phyloP scores from a whole-genome alignment of 108 stramenopile genomes.

The Skeletonema potamos region DNA sequence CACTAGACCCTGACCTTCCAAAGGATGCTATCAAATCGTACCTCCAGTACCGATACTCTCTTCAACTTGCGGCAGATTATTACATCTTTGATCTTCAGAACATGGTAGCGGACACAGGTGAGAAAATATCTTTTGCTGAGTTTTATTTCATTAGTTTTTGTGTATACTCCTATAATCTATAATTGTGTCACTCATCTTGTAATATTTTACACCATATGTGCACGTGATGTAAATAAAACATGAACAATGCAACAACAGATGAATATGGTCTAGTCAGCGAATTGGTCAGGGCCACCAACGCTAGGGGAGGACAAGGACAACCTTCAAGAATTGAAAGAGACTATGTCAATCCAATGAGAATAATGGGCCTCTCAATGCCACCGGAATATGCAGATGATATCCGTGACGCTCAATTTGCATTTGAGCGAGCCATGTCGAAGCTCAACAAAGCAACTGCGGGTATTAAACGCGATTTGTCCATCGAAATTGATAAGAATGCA shows the following conservation, averaged over 20 bases:
- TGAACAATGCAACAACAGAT: conserved; percentile 16
- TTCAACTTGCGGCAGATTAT: conserved; percentile 77
- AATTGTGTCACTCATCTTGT: neutral
- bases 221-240: neutral
- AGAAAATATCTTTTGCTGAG: neutral
- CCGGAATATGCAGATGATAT: conserved; percentile 82
- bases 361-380: conserved; percentile 74
- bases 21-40: conserved; percentile 68
- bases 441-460: conserved; percentile 69
- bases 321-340: conserved; percentile 79
- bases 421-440: conserved; percentile 69
- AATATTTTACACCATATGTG: neutral
- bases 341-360: conserved; percentile 80
- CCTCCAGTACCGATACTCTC: conserved; percentile 72
- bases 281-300: conserved; percentile 56
- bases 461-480: conserved; percentile 69
- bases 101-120: conserved; percentile 55
- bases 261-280: conserved; percentile 72
- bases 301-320: conserved; percentile 63
- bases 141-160: neutral
- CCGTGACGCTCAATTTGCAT: conserved; percentile 74
- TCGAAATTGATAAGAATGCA: conserved; percentile 62
- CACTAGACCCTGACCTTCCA: neutral
- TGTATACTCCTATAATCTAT: no score
- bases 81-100: conserved; percentile 77